Conservation (phyloP, 352 stramenopile genomes). For the Pythium biforme region DNA sequence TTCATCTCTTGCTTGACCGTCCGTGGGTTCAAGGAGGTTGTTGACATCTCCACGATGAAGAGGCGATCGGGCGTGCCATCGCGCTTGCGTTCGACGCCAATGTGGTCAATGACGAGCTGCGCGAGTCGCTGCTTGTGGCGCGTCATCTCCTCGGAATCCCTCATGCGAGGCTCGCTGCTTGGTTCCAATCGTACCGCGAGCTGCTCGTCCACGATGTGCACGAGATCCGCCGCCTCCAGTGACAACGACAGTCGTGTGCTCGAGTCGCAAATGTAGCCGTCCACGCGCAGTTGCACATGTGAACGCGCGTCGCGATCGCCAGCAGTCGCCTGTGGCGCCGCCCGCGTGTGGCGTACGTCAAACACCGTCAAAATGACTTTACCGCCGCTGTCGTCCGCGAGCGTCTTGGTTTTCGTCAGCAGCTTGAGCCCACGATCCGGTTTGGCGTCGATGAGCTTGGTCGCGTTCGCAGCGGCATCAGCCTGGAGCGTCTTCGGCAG, state of each 20-base stretch:
- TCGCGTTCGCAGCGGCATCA: constrained; percentile 39
- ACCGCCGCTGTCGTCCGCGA: constrained; percentile 21
- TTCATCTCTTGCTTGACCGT: neutral
- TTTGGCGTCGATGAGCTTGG: constrained; percentile 61
- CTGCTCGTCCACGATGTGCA: constrained; percentile 38
- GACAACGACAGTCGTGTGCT: constrained; percentile 49
- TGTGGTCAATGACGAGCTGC: constrained; percentile 43
- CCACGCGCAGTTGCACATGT: constrained; percentile 40
- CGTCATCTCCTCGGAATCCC: neutral
- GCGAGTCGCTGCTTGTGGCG: constrained; percentile 33
- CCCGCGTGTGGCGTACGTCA: constrained; percentile 32
- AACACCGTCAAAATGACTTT: constrained; percentile 68
- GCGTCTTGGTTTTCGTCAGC: constrained; percentile 40
- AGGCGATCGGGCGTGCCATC: constrained; percentile 48
- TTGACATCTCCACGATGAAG: constrained; percentile 42
- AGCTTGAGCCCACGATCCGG: constrained; percentile 58
- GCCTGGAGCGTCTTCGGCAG: constrained; percentile 32
- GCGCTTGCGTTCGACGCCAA: constrained; percentile 48
- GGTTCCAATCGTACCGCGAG: too few relatives aligned
- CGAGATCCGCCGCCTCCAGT: constrained; percentile 40
- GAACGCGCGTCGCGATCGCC: neutral
- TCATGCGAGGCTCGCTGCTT: too few relatives aligned
- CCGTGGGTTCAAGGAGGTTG: neutral
- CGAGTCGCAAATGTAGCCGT: constrained; percentile 60
- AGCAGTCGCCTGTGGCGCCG: neutral